Percentiles rank a stretch among this genome's conserved stretches.
phyloP scores from a whole-genome alignment of 2,329 filamentous ascomycete species.

The Paradendryphiella salina region DNA sequence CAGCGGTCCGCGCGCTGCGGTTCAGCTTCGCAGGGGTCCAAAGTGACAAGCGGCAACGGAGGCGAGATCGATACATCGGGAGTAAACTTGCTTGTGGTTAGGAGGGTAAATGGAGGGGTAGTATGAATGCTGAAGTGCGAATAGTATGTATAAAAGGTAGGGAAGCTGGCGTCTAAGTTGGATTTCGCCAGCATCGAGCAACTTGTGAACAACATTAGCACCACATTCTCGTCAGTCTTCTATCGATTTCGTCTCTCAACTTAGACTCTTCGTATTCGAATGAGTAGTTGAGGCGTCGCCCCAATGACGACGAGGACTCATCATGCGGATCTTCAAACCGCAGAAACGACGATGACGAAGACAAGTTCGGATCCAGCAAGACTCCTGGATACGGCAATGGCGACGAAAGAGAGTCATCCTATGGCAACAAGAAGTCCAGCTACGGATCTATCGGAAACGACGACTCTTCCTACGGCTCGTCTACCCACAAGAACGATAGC shows the following conservation, averaged over 20 bases:
- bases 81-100: slow-evolving; percentile 5
- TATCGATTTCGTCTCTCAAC: neutral
- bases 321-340: slow-evolving; percentile 2
- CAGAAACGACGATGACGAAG: slow-evolving; percentile 4
- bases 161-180: neutral
- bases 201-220: neutral
- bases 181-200: neutral
- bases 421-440: slow-evolving; percentile 11
- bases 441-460: slow-evolving; percentile 11
- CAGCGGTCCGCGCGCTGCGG: slow-evolving; percentile 2
- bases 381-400: slow-evolving; percentile 11
- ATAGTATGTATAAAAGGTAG: slow-evolving; percentile 1
- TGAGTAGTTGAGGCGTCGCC: slow-evolving; percentile 9
- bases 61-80: neutral
- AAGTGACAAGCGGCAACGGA: neutral
- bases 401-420: neutral
- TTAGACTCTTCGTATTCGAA: slow-evolving; percentile 7
- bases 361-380: slow-evolving; percentile 16
- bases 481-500: neutral
- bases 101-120: slow-evolving; percentile 8
- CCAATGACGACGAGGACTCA: slow-evolving; percentile 3
- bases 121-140: neutral
- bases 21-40: slow-evolving; percentile 10
- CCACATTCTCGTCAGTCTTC: neutral
- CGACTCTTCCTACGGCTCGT: slow-evolving; percentile 3